Conservation (phyloP, 352 stramenopile genomes). For the Pythium dissotocum region DNA sequence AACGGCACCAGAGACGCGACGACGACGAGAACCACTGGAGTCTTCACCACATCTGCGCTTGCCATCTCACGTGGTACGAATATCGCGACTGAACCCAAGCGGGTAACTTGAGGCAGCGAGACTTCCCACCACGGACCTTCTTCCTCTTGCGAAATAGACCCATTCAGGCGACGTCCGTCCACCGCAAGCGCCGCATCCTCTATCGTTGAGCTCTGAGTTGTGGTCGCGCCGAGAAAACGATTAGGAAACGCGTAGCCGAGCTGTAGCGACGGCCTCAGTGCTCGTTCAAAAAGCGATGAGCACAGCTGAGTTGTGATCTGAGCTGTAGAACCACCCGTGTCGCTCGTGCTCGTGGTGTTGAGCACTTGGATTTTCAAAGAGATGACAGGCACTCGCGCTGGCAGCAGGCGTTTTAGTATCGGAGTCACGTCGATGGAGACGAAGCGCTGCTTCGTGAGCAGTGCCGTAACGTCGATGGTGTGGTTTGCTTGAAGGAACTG, state of each 20-base stretch:
- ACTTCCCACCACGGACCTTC: conserved; percentile 64
- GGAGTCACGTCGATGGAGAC: conserved; percentile 56
- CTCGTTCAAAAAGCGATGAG: conserved; percentile 61
- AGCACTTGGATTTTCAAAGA: conserved; percentile 62
- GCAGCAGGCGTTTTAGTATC: conserved; percentile 40
- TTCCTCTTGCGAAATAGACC: conserved; percentile 31
- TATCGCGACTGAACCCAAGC: conserved; percentile 52
- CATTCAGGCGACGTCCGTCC: conserved; percentile 1
- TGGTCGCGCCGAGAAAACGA: conserved; percentile 24
- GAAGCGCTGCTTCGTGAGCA: conserved; percentile 48
- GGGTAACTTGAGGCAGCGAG: conserved; percentile 35
- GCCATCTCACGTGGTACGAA: conserved; percentile 43
- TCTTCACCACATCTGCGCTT: conserved; percentile 3
- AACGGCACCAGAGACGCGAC: conserved; percentile 40
- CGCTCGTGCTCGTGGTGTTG: conserved; percentile 15
- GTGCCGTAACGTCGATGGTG: conserved; percentile 39
- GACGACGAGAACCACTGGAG: conserved; percentile 29
- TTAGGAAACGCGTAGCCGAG: conserved; percentile 55
- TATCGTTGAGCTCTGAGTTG: conserved; percentile 46
- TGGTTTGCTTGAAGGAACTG: conserved; percentile 26
- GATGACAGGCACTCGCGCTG: conserved; percentile 41
- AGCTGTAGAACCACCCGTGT: conserved; percentile 23
- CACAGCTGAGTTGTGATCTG: conserved; percentile 48
- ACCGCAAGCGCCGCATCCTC: conserved; percentile 24
- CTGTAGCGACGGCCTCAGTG: conserved; percentile 44